phyloP scores from a whole-genome alignment of 1,139 yeast species.

The Pichia inconspicua region DNA sequence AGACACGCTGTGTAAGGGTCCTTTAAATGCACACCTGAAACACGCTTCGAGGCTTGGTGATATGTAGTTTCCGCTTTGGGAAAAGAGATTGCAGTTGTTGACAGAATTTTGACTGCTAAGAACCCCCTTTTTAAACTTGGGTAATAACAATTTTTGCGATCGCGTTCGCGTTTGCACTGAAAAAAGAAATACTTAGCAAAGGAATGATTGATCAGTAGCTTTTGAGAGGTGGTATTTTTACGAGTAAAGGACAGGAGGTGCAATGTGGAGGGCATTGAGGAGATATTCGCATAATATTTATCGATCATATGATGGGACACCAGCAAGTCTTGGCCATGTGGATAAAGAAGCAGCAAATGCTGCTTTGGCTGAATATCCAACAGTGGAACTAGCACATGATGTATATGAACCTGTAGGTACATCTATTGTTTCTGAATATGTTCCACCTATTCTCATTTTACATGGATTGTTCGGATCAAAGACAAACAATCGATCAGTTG shows the following conservation, averaged over 20 bases:
- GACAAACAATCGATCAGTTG: conserved; percentile 68
- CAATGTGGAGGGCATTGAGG: neutral
- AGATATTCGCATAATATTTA: conserved; percentile 3
- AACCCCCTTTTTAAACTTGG: too few species aligned
- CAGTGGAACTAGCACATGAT: conserved; percentile 42
- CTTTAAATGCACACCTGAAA: neutral
- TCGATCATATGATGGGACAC: conserved; percentile 20
- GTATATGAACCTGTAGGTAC: conserved; percentile 15
- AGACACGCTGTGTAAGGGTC: neutral
- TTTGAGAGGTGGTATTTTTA: too few species aligned
- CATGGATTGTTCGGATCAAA: conserved; percentile 91
- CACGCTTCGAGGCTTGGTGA: conserved; percentile 1
- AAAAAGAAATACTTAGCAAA: too few species aligned
- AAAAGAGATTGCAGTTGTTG: neutral
- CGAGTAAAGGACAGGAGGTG: too few species aligned
- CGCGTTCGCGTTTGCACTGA: neutral
- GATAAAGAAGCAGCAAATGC: conserved; percentile 11
- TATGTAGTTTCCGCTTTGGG: neutral
- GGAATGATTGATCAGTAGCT: too few species aligned
- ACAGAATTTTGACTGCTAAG: neutral
- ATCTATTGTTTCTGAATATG: conserved; percentile 23
- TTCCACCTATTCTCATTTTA: conserved; percentile 56
- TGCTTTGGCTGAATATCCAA: conserved; percentile 19
- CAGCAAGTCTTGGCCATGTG: conserved; percentile 13
- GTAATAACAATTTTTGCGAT: neutral